Evolutionary conservation across 2,329 filamentous ascomycete species (phyloP).

Genomic region (Parascedosporium putredinis): DNA sequence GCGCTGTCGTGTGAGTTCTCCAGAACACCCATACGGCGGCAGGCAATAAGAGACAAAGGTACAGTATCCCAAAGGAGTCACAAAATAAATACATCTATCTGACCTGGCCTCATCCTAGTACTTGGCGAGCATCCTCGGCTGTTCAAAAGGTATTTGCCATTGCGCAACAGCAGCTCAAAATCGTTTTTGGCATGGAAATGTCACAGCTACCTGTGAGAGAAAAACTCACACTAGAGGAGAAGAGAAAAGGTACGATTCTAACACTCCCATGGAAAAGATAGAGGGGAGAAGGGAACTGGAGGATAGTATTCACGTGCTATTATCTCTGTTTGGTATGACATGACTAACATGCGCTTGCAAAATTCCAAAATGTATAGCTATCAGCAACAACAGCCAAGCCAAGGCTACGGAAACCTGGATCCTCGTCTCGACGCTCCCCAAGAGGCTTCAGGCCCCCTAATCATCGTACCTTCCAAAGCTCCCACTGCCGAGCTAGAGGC

Average conservation of each 20-base stretch:
- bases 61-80: constrained; percentile 8
- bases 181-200: constrained; percentile 86
- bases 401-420: constrained; percentile 64
- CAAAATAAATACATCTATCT: neutral
- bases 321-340: no score
- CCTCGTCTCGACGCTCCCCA: constrained; percentile 62
- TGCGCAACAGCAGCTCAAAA: constrained; percentile 61
- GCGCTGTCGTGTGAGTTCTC: constrained; percentile 57
- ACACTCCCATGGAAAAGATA: neutral
- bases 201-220: constrained; percentile 71
- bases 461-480: constrained; percentile 58
- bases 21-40: constrained; percentile 46
- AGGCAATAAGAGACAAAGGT: constrained; percentile 57
- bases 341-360: no score
- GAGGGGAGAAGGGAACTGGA: no score
- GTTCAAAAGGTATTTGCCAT: constrained; percentile 68
- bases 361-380: no score
- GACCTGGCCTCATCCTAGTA: constrained; percentile 35
- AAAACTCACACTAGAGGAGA: constrained; percentile 69
- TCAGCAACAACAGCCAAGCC: constrained; percentile 36
- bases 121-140: constrained; percentile 58
- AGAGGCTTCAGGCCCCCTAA: constrained; percentile 54
- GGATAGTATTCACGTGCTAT: no score
- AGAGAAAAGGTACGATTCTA: constrained; percentile 52
- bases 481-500: constrained; percentile 59